A percentile compares a stretch with the other conserved stretches of the same genome.
Evolutionary conservation across 108 stramenopile genomes (phyloP).

Genomic region (Skeletonema grethae): DNA sequence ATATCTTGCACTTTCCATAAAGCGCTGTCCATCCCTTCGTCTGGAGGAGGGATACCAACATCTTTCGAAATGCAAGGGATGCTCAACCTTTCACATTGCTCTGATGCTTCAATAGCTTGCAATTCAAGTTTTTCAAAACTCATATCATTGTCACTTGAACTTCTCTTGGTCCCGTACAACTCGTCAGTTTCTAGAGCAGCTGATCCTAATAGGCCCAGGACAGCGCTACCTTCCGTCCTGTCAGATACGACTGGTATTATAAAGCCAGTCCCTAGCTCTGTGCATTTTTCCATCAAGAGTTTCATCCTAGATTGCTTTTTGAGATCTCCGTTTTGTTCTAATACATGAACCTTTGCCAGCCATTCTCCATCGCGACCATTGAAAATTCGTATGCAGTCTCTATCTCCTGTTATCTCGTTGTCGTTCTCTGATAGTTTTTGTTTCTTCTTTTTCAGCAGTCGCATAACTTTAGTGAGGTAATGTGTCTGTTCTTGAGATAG

Average conservation of each 20-base stretch:
- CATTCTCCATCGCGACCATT: conserved; percentile 81
- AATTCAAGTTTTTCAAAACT: conserved; percentile 50
- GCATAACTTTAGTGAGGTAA: conserved; percentile 79
- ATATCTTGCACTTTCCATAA: conserved; percentile 27
- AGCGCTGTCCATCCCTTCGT: neutral
- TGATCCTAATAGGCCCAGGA: conserved; percentile 1
- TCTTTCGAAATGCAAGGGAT: conserved; percentile 47
- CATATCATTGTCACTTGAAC: neutral
- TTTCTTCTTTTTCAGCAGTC: conserved; percentile 57
- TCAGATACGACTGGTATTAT: conserved; percentile 49
- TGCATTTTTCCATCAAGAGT: conserved; percentile 78
- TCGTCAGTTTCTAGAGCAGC: conserved; percentile 11
- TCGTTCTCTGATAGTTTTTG: conserved; percentile 6
- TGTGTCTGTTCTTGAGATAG: conserved; percentile 68
- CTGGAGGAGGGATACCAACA: neutral
- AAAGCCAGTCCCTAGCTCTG: conserved; percentile 64
- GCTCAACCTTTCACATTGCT: conserved; percentile 83
- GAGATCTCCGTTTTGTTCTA: conserved; percentile 21
- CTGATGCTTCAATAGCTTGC: conserved; percentile 77
- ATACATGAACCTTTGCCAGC: conserved; percentile 57
- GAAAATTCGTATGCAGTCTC: conserved; percentile 63
- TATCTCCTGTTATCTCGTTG: conserved; percentile 3
- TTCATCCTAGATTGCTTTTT: conserved; percentile 71
- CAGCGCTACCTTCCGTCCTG: conserved; percentile 36
- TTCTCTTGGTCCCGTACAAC: conserved; percentile 14